Base-by-base conservation (phyloP, 2,329 filamentous ascomycete genomes). In the Talaromyces islandicus region DNA sequence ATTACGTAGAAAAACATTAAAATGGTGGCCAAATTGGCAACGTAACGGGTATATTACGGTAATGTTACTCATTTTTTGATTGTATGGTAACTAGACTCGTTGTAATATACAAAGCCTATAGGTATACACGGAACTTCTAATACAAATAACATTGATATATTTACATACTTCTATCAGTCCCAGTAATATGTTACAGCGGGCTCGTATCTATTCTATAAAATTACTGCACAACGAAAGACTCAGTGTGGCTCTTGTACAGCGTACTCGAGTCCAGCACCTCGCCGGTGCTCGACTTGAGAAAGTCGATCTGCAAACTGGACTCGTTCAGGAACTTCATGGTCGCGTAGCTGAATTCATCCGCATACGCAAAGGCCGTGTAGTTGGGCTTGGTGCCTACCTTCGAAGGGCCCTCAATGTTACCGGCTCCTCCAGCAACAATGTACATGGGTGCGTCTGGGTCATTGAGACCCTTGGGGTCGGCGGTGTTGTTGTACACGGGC, bases 381-480 rank as follows among this genome's bases (percentile, higher is more conserved):
- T 74, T 66, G 3, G 72, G 70, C 60, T 79, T 77, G 0, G 43
- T 67, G 3, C 80, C 81, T 0, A 83, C 71, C 1, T 64, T 55
- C 32, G 67, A 75, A 56, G 83, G 62, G 0, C 81, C 82, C 66
- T 85, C 83, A 57, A 85, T 81, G 57, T 84, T 85, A 2, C 83
- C 83, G 0, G 83, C 77, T 1, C 81, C 83, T 3, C 83, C 83
- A 2, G 81, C 78, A 7, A 85, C 73, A 51, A 83, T 81, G 62
- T 86, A 86, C 77, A 83, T 78, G 0, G 83, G 82, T 7, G 70
- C 77, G 64, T 82, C 81, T 0, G 85, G 85, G 29, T 81, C 64
- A 11, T 79, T 72, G 65, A 82, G 74, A 1, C 68, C 64, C 60
- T 80, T 63, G 63, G 81, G 7, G 67, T 84, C 72, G 0, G 67